phyloP scores from a whole-genome alignment of 2,329 filamentous ascomycete species.

The Drechslerella dactyloides region DNA sequence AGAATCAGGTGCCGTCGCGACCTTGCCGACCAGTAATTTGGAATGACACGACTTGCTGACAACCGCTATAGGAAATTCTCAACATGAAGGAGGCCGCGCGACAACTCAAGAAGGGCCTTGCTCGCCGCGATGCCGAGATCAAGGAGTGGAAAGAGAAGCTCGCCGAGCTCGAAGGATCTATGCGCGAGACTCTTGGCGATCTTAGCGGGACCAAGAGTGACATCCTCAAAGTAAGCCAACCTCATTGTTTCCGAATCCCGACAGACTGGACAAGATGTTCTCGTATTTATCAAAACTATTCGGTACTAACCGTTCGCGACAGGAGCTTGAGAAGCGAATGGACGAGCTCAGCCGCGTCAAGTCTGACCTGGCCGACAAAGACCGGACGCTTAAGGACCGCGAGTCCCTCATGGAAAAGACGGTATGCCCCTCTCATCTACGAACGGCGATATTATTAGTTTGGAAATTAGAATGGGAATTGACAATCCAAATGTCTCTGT shows the following conservation, averaged over 20 bases:
- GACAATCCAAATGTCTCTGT: not conserved
- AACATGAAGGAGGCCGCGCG: conserved; percentile 84
- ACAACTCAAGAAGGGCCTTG: conserved; percentile 79
- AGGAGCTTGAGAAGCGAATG: conserved; percentile 82
- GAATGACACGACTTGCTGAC: not conserved
- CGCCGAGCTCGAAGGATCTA: conserved; percentile 84
- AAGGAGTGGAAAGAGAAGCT: conserved; percentile 89
- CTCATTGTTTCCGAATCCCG: conserved; percentile 2
- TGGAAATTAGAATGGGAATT: not conserved
- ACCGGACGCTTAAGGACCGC: conserved; percentile 85
- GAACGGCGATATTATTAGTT: not conserved
- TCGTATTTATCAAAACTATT: conserved; percentile 56
- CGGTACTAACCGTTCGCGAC: conserved; percentile 85
- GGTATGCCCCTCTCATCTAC: conserved; percentile 31
- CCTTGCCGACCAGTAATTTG: not conserved
- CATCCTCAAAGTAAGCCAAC: conserved; percentile 71
- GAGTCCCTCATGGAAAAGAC: conserved; percentile 77
- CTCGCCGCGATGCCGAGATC: conserved; percentile 83
- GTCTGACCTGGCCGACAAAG: conserved; percentile 82
- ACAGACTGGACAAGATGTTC: conserved; percentile 26
- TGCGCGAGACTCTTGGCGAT: conserved; percentile 86
- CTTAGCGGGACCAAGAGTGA: conserved; percentile 83
- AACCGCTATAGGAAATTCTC: conserved; percentile 67
- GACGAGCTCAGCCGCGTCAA: conserved; percentile 81
- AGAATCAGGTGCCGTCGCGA: conserved; percentile 67